Evolutionary conservation across 805 yeast genomes (phyloP).

Genomic region (Nakazawaea ernobii): DNA sequence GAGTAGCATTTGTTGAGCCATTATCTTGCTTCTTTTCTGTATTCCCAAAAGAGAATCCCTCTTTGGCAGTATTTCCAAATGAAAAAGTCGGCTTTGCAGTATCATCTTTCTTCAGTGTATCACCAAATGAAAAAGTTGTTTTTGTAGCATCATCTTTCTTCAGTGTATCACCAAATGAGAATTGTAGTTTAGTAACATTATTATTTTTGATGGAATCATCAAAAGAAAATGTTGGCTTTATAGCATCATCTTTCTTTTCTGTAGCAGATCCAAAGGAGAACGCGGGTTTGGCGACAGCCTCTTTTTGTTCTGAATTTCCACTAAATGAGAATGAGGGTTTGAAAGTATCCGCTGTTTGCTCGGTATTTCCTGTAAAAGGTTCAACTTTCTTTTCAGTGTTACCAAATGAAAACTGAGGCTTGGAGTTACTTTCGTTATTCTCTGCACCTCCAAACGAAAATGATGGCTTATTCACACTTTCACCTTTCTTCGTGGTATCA

Average conservation of each 20-base stretch:
- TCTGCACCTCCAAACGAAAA: not conserved
- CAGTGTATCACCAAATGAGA: not conserved
- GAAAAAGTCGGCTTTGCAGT: not conserved
- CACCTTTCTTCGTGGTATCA: not conserved
- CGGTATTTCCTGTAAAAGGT: not conserved
- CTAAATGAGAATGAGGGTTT: not conserved
- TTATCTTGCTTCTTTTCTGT: not conserved
- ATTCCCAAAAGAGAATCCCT: not conserved
- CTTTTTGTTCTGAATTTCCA: not conserved
- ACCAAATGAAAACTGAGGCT: slow-evolving; percentile 2
- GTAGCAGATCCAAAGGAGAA: not conserved
- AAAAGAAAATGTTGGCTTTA: not conserved
- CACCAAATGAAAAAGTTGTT: not conserved
- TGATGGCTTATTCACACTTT: not conserved
- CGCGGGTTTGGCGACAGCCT: not conserved
- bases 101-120: not conserved
- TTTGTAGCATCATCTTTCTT: not conserved
- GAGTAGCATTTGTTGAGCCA: not conserved
- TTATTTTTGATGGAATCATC: not conserved
- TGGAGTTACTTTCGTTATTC: not conserved
- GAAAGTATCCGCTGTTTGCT: not conserved
- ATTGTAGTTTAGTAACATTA: not conserved
- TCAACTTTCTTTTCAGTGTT: not conserved
- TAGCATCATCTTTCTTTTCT: not conserved
- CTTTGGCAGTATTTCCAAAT: not conserved